These are phyloP conservation scores for Colletotrichum tropicale DNA, from an alignment of 2,329 filamentous ascomycete species.

Conservation along the genomic window DNA sequence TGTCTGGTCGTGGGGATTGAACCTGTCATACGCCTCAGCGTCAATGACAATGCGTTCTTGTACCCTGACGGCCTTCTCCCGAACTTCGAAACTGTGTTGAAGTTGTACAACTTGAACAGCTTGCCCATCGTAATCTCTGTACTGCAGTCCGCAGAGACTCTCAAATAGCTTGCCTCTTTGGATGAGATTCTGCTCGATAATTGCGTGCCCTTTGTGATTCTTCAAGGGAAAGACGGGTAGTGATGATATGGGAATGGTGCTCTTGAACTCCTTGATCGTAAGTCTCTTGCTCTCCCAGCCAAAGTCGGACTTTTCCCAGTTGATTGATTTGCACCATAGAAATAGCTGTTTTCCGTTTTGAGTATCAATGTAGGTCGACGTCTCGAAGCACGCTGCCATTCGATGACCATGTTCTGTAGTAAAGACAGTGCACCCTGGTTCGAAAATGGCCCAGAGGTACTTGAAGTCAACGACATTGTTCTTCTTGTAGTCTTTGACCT, in stretches of 20 bases:
- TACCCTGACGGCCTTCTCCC: not conserved
- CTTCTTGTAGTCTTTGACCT: not conserved
- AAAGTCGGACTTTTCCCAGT: not conserved
- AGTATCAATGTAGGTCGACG: not conserved
- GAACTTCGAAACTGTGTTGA: not conserved
- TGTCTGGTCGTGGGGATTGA: not conserved
- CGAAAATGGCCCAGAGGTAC: not conserved
- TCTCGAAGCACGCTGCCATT: not conserved
- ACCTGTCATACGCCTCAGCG: slow-evolving; percentile 15
- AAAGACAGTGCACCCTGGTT: not conserved
- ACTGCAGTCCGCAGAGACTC: not conserved
- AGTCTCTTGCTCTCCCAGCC: not conserved
- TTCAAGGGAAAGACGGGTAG: not conserved
- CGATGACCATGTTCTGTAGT: not conserved
- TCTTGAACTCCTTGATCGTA: not conserved
- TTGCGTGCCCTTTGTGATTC: not conserved
- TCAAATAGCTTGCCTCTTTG: not conserved
- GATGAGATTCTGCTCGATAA: not conserved
- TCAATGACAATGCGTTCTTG: slow-evolving; percentile 5
- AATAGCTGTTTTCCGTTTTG: not conserved
- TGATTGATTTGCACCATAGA: not conserved
- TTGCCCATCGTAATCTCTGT: not conserved
- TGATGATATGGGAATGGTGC: not conserved
- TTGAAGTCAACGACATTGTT: not conserved
- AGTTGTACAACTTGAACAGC: not conserved